These are phyloP conservation scores for Talaromyces proteolyticus DNA, from an alignment of 495 filamentous ascomycete species.

Conservation along the genomic window DNA sequence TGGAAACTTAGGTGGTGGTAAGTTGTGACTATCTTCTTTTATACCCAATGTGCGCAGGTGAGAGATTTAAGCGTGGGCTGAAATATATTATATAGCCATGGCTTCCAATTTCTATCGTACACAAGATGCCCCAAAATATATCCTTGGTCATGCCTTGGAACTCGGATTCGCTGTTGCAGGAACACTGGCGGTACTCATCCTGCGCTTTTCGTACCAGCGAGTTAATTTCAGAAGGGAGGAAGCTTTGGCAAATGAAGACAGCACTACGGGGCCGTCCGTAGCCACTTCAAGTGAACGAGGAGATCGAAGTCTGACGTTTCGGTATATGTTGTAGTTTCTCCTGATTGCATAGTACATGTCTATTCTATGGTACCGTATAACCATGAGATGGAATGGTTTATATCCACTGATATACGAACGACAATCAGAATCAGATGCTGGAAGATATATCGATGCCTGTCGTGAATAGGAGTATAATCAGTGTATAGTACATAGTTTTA, in stretches of 20 bases:
- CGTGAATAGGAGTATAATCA: no score
- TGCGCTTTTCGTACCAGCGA: conserved; percentile 49
- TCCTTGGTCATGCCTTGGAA: conserved; percentile 64
- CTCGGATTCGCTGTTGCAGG: conserved; percentile 61
- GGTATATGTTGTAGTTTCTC: not conserved
- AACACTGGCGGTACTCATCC: conserved; percentile 47
- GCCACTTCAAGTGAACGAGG: not conserved
- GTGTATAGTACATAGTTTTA: no score
- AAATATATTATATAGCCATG: conserved; percentile 43
- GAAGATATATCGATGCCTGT: no score
- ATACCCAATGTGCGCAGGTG: no score
- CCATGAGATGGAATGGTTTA: no score
- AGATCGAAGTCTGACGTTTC: not conserved
- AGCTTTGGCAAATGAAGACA: not conserved
- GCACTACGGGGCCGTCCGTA: not conserved
- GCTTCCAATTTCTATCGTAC: conserved; percentile 71
- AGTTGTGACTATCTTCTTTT: not conserved
- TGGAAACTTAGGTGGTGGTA: conserved; percentile 63
- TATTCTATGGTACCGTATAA: no score
- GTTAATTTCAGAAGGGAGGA: conserved; percentile 46
- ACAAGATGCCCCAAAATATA: conserved; percentile 56
- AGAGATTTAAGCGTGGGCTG: no score
- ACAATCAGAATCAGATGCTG: no score
- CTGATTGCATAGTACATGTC: no score
- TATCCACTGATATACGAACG: no score